Evolutionary conservation across 345 rosid species (phyloP).

Genomic region (Pistacia vera): DNA sequence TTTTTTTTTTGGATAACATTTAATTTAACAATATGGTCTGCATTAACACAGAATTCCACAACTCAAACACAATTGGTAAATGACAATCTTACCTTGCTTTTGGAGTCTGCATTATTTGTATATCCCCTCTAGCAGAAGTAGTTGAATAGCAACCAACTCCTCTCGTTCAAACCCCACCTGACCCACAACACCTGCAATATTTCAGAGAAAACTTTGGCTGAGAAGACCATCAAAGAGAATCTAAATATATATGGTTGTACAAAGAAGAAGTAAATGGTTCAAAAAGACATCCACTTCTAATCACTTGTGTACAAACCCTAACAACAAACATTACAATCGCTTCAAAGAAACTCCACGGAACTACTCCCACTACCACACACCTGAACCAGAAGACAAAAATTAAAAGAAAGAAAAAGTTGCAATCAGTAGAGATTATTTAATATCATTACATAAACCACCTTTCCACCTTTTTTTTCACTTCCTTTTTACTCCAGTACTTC

Average conservation of each 20-base stretch:
- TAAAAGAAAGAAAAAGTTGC: slow-evolving; percentile 31
- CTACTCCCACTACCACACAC: slow-evolving; percentile 94
- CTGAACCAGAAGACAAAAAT: slow-evolving; percentile 34
- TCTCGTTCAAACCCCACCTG: slow-evolving; percentile 47
- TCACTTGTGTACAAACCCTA: slow-evolving; percentile 42
- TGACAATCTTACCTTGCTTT: slow-evolving; percentile 62
- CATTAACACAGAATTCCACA: neutral
- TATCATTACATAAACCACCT: slow-evolving; percentile 18
- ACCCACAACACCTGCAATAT: slow-evolving; percentile 52
- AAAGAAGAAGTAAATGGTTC: slow-evolving; percentile 17
- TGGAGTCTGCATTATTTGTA: slow-evolving; percentile 79
- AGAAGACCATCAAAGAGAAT: slow-evolving; percentile 36
- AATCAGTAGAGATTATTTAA: slow-evolving; percentile 26
- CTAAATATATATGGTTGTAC: slow-evolving; percentile 27
- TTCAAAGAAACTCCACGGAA: slow-evolving; percentile 87
- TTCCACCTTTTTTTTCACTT: slow-evolving; percentile 12
- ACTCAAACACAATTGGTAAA: slow-evolving; percentile 2
- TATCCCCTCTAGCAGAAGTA: slow-evolving; percentile 25
- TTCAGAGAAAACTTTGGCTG: slow-evolving; percentile 33
- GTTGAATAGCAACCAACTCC: slow-evolving; percentile 18
- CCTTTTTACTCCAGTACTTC: slow-evolving; percentile 18
- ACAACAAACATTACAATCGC: slow-evolving; percentile 62
- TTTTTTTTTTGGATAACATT: no score
- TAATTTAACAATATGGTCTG: neutral
- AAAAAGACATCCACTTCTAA: slow-evolving; percentile 34